Conservation (phyloP, 306 rosid genomes). For the Prosopis cineraria region DNA sequence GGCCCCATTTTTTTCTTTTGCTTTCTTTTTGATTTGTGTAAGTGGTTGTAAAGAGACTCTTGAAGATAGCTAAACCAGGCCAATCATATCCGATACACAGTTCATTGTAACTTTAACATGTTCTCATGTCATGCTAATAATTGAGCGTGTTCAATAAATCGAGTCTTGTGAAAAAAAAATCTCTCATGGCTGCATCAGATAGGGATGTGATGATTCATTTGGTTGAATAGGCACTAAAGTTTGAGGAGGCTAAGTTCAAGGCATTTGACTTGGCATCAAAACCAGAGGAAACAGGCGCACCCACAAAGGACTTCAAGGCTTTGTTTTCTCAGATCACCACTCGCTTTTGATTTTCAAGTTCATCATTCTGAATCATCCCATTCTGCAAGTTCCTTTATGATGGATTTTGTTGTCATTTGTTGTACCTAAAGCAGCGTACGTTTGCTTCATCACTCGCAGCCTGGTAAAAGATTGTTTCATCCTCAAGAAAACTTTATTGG, state of each 20-base stretch:
- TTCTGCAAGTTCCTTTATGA: neutral
- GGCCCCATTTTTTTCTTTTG: neutral
- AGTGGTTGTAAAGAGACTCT: neutral
- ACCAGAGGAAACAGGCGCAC: conserved; percentile 77
- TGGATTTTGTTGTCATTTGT: neutral
- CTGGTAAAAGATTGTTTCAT: neutral
- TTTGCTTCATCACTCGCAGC: neutral
- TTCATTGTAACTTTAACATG: neutral
- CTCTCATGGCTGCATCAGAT: neutral
- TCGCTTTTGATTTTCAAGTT: conserved; percentile 48
- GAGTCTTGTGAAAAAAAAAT: neutral
- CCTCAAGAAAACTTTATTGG: conserved; percentile 13
- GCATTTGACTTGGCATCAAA: conserved; percentile 89
- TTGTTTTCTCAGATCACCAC: conserved; percentile 71
- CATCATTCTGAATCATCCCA: neutral
- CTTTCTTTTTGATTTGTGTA: neutral
- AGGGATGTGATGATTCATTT: neutral
- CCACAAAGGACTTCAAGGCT: conserved; percentile 89
- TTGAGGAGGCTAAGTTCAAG: conserved; percentile 77
- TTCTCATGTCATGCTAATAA: too few species aligned
- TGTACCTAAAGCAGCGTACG: conserved; percentile 1
- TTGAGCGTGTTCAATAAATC: neutral
- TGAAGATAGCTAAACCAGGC: neutral
- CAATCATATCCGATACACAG: neutral
- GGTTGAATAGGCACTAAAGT: conserved; percentile 64